Evolutionary conservation across 1,284 basidiomycete genomes (phyloP).

Genomic region (Naganishia sp.): DNA sequence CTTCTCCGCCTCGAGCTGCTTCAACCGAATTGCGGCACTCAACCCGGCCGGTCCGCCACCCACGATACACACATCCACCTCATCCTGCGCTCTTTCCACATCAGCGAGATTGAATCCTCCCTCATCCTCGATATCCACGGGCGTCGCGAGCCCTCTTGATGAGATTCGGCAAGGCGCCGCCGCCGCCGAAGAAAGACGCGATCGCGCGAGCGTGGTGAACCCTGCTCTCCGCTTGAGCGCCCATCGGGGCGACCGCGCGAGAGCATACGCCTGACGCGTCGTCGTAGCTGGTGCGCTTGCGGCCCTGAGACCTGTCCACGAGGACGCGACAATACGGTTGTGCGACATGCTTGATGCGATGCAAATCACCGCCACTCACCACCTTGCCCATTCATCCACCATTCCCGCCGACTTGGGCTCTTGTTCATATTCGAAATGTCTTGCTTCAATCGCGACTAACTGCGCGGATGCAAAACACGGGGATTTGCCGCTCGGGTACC

Average conservation of each 20-base stretch:
- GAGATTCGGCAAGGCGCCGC: conserved; percentile 4
- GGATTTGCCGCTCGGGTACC: not conserved
- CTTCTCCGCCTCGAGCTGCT: conserved; percentile 83
- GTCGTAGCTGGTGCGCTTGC: not conserved
- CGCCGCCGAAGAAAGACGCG: not conserved
- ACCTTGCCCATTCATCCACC: no score
- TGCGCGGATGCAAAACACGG: conserved; percentile 6
- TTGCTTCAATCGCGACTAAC: conserved; percentile 21
- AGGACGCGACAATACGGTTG: conserved; percentile 14
- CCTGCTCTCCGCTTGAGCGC: conserved; percentile 11
- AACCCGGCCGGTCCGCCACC: conserved; percentile 94
- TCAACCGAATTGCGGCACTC: conserved; percentile 92
- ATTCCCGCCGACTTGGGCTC: no score
- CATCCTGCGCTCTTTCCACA: conserved; percentile 76
- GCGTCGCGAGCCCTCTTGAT: conserved; percentile 13
- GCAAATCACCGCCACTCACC: not conserved
- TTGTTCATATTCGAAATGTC: conserved; percentile 1
- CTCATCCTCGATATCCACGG: conserved; percentile 29
- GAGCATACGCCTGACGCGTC: not conserved
- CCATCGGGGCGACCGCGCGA: conserved; percentile 6
- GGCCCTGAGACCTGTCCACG: conserved; percentile 1
- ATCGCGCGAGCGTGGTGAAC: conserved; percentile 9
- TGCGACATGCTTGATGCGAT: not conserved
- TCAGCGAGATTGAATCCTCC: conserved; percentile 45
- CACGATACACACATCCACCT: conserved; percentile 96